Base-by-base conservation (phyloP, 495 filamentous ascomycete genomes). In the Penicillium chermesinum region DNA sequence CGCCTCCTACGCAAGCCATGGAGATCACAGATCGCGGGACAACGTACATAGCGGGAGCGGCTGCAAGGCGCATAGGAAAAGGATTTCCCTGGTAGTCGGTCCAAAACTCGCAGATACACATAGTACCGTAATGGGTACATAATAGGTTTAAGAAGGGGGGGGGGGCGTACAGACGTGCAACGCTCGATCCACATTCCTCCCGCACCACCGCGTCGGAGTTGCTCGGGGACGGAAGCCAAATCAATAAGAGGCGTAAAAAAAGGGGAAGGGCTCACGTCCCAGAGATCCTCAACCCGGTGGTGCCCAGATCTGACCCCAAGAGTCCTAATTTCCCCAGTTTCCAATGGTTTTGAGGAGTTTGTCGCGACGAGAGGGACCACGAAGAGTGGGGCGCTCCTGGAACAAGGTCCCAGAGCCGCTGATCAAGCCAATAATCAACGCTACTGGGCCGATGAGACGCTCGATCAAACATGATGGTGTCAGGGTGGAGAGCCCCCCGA, bases 371-470 rank as follows among this genome's bases (percentile, higher is more conserved):
- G 25, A n/a, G 17, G 35, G 13, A 40, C 22, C 10, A 30, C 4
- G 25, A 4, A 30, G 10, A 10, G 5, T 30, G 25, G 25, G n/a
- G n/a, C n/a, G n/a, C n/a, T n/a, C n/a, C 22, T 15, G n/a, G 41
- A 5, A 8, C n/a, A 10, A 9, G 16, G 18, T 14, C 7, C 15
- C 21, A 43, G 30, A 44, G 42, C 42, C 42, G 32, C 33, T 47
- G 57, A 55, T 61, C 13, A 33, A n/a, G 17, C 57, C 57, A 63
- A 60, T 61, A n/a, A 46, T 2, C n/a, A 15, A 7, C 15, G 15
- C 16, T 14, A 19, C 0, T 14, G 40, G 56, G 13, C 25, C 50
- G 59, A 62, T 60, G 32, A 43, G 9, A 44, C 36, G 30, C 42
- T 19, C n/a, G 48, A 63, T 63, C 60, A 54, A 36, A 37, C 3